phyloP scores from a whole-genome alignment of 2,329 filamentous ascomycete genomes.

The Aschersonia sp. region DNA sequence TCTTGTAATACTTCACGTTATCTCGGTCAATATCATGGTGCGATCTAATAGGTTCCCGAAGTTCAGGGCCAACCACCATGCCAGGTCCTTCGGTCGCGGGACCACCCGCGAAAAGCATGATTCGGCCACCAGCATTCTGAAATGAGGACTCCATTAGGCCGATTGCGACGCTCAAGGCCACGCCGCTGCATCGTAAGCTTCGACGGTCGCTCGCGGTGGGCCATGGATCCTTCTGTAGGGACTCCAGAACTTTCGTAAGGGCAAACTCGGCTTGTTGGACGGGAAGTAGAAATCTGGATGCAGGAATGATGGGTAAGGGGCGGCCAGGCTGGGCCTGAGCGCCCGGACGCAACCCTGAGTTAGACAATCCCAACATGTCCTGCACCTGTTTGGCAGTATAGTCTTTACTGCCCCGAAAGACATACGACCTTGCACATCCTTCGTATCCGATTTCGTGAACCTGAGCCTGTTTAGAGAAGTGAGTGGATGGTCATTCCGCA shows the following conservation, averaged over 20 bases:
- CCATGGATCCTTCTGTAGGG: slow-evolving; percentile 95
- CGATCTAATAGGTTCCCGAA: slow-evolving; percentile 91
- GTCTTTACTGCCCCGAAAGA: slow-evolving; percentile 95
- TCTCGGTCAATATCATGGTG: slow-evolving; percentile 98
- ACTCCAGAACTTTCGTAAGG: slow-evolving; percentile 88
- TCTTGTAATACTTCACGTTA: slow-evolving; percentile 99
- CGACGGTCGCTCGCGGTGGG: slow-evolving; percentile 89
- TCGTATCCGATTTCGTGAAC: slow-evolving; percentile 97
- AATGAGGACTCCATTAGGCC: slow-evolving; percentile 89
- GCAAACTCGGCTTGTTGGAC: slow-evolving; percentile 96
- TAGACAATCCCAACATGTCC: slow-evolving; percentile 85
- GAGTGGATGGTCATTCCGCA: neutral
- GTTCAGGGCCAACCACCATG: slow-evolving; percentile 89
- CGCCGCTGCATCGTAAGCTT: slow-evolving; percentile 81
- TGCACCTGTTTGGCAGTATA: slow-evolving; percentile 98
- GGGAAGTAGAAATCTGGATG: slow-evolving; percentile 81
- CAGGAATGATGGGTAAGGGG: slow-evolving; percentile 62
- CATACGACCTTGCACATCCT: slow-evolving; percentile 96
- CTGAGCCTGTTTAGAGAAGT: slow-evolving; percentile 38
- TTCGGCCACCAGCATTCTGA: slow-evolving; percentile 84
- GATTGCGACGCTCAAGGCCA: slow-evolving; percentile 89
- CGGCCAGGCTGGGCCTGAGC: slow-evolving; percentile 64
- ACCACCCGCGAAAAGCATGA: slow-evolving; percentile 95
- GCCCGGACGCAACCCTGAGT: slow-evolving; percentile 58
- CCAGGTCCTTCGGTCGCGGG: slow-evolving; percentile 92